phyloP scores from a whole-genome alignment of 2,329 filamentous ascomycete species.

The Esteya vermicola region DNA sequence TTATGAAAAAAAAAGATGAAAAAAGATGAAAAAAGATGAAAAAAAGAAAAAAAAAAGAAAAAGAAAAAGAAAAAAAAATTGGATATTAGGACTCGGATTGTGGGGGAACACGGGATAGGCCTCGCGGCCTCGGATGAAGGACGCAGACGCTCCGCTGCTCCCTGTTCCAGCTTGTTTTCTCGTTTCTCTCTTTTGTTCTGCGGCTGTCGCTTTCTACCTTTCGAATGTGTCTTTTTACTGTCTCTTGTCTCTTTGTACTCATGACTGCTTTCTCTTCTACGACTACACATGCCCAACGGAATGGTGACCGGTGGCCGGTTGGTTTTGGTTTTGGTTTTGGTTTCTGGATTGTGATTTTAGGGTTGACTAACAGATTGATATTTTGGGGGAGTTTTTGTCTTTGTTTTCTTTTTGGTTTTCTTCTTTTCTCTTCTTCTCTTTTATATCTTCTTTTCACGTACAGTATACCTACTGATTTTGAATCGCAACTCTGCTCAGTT shows the following conservation, averaged over 20 bases:
- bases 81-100: too few relatives aligned
- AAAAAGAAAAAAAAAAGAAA: neutral
- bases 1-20: neutral
- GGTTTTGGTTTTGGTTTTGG: too few relatives aligned
- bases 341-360: neutral
- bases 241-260: too few relatives aligned
- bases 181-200: neutral
- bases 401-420: neutral
- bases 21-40: neutral
- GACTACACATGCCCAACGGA: too few relatives aligned
- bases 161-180: conserved; percentile 1
- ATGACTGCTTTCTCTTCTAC: too few relatives aligned
- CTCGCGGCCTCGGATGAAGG: neutral
- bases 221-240: too few relatives aligned
- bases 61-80: neutral
- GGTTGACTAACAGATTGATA: neutral
- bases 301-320: too few relatives aligned
- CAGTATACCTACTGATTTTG: too few relatives aligned
- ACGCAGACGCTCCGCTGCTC: neutral
- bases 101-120: neutral
- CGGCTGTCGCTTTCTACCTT: too few relatives aligned
- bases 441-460: neutral
- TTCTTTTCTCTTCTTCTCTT: neutral
- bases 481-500: too few relatives aligned
- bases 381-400: conserved; percentile 2